These are phyloP conservation scores for Nakaseomyces nivariensis DNA, from an alignment of 1,139 yeast genomes.

Conservation along the genomic window DNA sequence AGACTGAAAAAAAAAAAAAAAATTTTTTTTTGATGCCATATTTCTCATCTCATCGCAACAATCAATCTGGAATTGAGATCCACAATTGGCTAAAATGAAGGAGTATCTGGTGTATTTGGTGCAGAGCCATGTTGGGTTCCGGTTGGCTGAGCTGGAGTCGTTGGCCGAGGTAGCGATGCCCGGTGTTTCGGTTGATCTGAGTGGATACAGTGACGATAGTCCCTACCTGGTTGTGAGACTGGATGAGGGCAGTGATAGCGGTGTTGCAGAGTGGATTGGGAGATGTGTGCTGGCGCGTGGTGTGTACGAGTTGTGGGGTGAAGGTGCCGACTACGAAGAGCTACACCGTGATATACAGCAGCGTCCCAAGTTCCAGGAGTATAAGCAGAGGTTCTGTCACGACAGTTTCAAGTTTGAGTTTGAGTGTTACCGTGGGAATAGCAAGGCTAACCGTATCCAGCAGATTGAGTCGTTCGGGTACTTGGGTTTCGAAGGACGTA, in stretches of 20 bases:
- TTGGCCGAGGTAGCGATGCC: constrained; percentile 49
- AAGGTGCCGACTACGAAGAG: constrained; percentile 45
- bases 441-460: constrained; percentile 41
- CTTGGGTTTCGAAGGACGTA: constrained; percentile 65
- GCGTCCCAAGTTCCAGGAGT: constrained; percentile 12
- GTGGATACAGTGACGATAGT: constrained; percentile 43
- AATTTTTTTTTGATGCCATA: too few species aligned
- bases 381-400: constrained; percentile 30
- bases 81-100: not conserved
- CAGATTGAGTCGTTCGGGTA: constrained; percentile 67
- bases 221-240: constrained; percentile 58
- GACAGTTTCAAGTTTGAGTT: constrained; percentile 73
- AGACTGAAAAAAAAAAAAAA: too few species aligned
- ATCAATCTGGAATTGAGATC: not conserved
- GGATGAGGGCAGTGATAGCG: constrained; percentile 30
- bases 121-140: constrained; percentile 70
- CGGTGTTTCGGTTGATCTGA: constrained; percentile 48
- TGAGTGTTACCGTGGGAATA: constrained; percentile 62
- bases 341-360: constrained; percentile 47
- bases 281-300: constrained; percentile 66
- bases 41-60: not conserved
- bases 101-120: constrained; percentile 72
- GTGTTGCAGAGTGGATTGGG: constrained; percentile 52
- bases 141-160: constrained; percentile 76
- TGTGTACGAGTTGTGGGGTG: constrained; percentile 80